A percentile compares a stretch with the other conserved stretches of the same genome.
These are phyloP conservation scores for Nakazawaea wyomingensis DNA, from an alignment of 805 yeast species.

Conservation along the genomic window DNA sequence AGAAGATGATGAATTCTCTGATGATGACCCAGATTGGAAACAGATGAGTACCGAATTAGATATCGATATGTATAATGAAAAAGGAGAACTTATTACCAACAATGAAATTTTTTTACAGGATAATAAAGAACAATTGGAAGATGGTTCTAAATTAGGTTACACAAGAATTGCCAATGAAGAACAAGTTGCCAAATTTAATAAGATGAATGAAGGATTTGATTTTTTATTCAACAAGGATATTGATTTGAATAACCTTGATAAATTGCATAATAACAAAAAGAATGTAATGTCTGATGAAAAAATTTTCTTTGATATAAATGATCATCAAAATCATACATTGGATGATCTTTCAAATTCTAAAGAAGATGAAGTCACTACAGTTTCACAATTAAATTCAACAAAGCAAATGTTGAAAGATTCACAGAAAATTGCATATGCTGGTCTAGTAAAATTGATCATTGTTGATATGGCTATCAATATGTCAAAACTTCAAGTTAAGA, in stretches of 20 bases:
- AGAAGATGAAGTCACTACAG: slow-evolving; percentile 38
- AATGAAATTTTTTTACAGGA: slow-evolving; percentile 17
- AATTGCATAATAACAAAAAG: slow-evolving; percentile 19
- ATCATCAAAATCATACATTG: slow-evolving; percentile 22
- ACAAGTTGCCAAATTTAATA: slow-evolving; percentile 68
- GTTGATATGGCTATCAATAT: slow-evolving; percentile 81
- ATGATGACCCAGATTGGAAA: slow-evolving; percentile 59
- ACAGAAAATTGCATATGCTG: slow-evolving; percentile 90
- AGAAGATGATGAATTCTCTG: slow-evolving; percentile 4
- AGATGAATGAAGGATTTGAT: slow-evolving; percentile 47
- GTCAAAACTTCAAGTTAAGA: slow-evolving; percentile 49
- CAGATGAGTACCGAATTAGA: slow-evolving; percentile 81
- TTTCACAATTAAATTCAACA: slow-evolving; percentile 73
- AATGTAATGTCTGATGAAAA: slow-evolving; percentile 11
- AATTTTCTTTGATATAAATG: slow-evolving; percentile 16
- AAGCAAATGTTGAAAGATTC: slow-evolving; percentile 74
- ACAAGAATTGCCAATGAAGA: slow-evolving; percentile 85
- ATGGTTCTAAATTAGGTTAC: slow-evolving; percentile 62
- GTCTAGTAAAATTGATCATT: slow-evolving; percentile 68
- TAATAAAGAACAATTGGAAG: slow-evolving; percentile 23
- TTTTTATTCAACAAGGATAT: slow-evolving; percentile 37
- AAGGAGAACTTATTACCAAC: slow-evolving; percentile 55
- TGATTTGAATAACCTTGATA: slow-evolving; percentile 24
- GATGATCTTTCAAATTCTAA: slow-evolving; percentile 24
- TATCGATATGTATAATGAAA: slow-evolving; percentile 73